Evolutionary conservation across 2,329 filamentous ascomycete genomes (phyloP), one percentile per base, ranked within the genome.

Genomic region (Lachnellula suecica): DNA sequence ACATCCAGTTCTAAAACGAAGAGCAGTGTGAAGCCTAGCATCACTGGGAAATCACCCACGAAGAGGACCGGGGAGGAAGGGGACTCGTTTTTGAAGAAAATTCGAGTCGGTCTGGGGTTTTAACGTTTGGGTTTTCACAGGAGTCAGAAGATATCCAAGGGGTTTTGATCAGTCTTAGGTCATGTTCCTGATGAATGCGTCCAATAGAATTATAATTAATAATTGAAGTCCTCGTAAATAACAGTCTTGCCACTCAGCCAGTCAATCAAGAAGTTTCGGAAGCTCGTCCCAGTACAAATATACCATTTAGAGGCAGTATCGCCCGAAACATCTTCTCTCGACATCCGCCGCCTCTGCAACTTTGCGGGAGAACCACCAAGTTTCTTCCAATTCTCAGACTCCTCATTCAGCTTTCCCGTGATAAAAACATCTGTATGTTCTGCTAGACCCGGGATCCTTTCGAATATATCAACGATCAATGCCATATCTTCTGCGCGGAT

Each of bases 381-480:
- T 38, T 60, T 66, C 50, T 65, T 66, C 55, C 59, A 63, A 45
- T 60, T 60, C 1, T 59, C 56, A 13, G 59, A 59, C 1, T 67
- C 68, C 10, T 49, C 69, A 24, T 47, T 49, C 42, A 48, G 45
- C 24, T 49, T 57, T 0, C 82, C 77, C 0, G 89, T 91, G 5
- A 93, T 68, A 59, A 88, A 94, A 1, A 94, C 58, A 13, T 59
- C 77, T 23, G 85, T 79, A 15, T 73, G 73, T 0, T 52, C 52
- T 0, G 74, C 79, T 10, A 94, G 68, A 0, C 72, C 74, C 0
- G 74, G 73, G 53, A 81, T 75, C 29, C 68, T 70, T 22, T 71
- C 65, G 37, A 94, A 75, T 0, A 77, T 74, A 57, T 90, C 82
- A 1, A 74, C 62, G 0, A 84, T 86, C 1, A 94, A 68, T 0